A percentile compares a stretch with the other conserved stretches of the same genome.
phyloP scores from a whole-genome alignment of 805 yeast genomes.

The Wickerhamiella musiphila region DNA sequence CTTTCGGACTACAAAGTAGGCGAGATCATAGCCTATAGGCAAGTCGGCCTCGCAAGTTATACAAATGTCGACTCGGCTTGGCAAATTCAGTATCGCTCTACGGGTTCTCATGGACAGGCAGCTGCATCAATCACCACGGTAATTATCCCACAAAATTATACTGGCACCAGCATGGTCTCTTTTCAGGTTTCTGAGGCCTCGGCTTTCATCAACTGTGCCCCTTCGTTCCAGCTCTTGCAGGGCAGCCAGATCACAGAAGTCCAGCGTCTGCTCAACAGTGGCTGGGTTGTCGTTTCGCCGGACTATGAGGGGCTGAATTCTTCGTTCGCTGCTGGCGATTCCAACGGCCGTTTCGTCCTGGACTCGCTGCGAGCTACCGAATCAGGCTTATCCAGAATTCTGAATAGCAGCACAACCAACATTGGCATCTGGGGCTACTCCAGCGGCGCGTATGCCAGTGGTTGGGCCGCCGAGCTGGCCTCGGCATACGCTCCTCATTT shows the following conservation, averaged over 20 bases:
- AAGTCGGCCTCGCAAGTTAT: conserved; percentile 8
- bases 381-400: too few relatives aligned
- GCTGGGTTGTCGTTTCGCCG: conserved; percentile 11
- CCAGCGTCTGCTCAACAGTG: conserved; percentile 3
- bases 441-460: conserved; percentile 18
- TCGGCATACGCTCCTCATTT: conserved; percentile 17
- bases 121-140: conserved; percentile 10
- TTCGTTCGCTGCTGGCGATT: conserved; percentile 16
- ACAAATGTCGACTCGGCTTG: conserved; percentile 3
- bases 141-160: conserved; percentile 5
- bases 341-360: conserved; percentile 14
- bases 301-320: conserved; percentile 20
- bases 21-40: conserved; percentile 8
- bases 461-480: conserved; percentile 18
- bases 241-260: not conserved
- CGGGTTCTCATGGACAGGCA: conserved; percentile 5
- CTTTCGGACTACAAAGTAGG: conserved; percentile 8
- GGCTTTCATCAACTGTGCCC: conserved; percentile 16
- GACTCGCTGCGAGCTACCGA: conserved; percentile 14
- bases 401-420: conserved; percentile 3
- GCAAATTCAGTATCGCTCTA: conserved; percentile 10
- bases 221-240: conserved; percentile 13
- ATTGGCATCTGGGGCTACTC: conserved; percentile 17
- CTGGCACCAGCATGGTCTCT: conserved; percentile 10
- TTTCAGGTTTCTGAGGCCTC: conserved; percentile 19